Percentiles rank a stretch among this genome's conserved stretches.
phyloP scores from a whole-genome alignment of 805 yeast genomes.

The Candida cerambycidarum region DNA sequence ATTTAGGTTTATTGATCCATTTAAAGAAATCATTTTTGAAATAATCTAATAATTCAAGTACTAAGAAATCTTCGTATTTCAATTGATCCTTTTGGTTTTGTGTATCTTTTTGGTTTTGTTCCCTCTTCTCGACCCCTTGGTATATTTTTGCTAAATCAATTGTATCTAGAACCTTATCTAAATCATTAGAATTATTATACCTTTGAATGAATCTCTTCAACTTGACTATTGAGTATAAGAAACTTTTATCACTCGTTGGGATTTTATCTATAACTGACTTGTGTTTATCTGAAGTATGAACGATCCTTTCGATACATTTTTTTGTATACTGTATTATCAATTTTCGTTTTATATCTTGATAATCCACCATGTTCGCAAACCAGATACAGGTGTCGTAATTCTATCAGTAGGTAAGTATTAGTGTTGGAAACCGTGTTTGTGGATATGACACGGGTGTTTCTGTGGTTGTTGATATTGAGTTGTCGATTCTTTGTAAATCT shows the following conservation, averaged over 20 bases:
- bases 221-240: not conserved
- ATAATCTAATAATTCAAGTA: constrained; percentile 32
- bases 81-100: constrained; percentile 11
- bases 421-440: too few species aligned
- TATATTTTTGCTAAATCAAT: constrained; percentile 62
- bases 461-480: too few species aligned
- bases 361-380: constrained; percentile 3
- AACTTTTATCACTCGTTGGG: not conserved
- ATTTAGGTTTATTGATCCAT: constrained; percentile 77
- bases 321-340: constrained; percentile 4
- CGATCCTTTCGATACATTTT: not conserved
- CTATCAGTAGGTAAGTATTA: too few species aligned
- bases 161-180: constrained; percentile 58
- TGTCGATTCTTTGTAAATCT: too few species aligned
- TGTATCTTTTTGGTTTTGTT: constrained; percentile 18
- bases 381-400: too few species aligned
- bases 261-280: not conserved
- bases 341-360: not conserved
- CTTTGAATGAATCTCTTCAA: constrained; percentile 3
- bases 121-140: constrained; percentile 56
- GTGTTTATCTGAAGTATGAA: not conserved
- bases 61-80: constrained; percentile 37
- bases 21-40: constrained; percentile 76
- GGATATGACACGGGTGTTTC: too few species aligned
- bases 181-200: constrained; percentile 15